Evolutionary conservation across 306 rosid genomes (phyloP).

Genomic region (Quercus gilva): DNA sequence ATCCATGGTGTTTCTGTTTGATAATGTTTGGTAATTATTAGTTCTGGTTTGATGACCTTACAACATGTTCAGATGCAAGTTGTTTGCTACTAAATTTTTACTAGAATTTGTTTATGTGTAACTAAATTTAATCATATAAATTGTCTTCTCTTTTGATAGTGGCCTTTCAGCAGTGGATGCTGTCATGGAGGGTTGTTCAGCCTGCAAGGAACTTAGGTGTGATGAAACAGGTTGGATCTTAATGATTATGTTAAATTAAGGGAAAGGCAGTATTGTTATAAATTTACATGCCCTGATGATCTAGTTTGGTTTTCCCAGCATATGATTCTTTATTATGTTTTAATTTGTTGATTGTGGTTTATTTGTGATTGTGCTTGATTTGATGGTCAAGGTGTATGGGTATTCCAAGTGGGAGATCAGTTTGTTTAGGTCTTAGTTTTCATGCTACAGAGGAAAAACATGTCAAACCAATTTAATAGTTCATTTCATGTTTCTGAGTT

Average conservation of each 20-base stretch:
- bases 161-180: conserved; percentile 83
- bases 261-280: neutral
- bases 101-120: too few relatives aligned
- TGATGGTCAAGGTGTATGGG: too few relatives aligned
- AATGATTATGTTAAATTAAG: neutral
- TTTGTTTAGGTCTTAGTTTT: neutral
- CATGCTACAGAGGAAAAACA: neutral
- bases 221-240: conserved; percentile 81
- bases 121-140: too few relatives aligned
- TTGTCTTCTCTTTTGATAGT: conserved; percentile 25
- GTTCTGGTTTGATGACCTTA: too few relatives aligned
- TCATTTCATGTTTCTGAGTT: neutral
- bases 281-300: neutral
- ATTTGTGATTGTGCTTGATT: conserved; percentile 7
- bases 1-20: neutral
- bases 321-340: neutral
- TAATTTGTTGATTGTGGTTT: neutral
- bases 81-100: too few relatives aligned
- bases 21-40: neutral
- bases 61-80: too few relatives aligned
- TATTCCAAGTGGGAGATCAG: neutral
- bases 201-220: conserved; percentile 85
- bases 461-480: neutral
- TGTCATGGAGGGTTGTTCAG: conserved; percentile 84
- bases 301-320: neutral